phyloP scores from a whole-genome alignment of 2,329 filamentous ascomycete species.

The Cercospora citrullina region DNA sequence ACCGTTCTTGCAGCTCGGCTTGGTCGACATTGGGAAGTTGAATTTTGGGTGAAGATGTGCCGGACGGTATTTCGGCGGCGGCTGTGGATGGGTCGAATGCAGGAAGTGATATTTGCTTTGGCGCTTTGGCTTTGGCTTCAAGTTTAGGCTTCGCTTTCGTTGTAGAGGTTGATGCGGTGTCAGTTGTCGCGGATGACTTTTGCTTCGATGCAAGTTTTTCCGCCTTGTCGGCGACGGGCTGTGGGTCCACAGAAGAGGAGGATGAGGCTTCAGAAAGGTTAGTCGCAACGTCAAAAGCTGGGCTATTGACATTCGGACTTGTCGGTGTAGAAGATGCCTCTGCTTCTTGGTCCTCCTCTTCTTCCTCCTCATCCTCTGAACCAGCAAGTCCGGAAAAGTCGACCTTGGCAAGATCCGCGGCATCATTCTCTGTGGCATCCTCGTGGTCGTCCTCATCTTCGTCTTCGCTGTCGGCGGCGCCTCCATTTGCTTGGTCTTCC shows the following conservation, averaged over 20 bases:
- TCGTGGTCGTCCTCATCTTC: slow-evolving; percentile 25
- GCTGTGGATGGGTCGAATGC: slow-evolving; percentile 19
- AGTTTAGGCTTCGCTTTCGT: slow-evolving; percentile 19
- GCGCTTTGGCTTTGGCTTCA: slow-evolving; percentile 34
- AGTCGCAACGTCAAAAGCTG: slow-evolving; percentile 43
- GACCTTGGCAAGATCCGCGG: slow-evolving; percentile 35
- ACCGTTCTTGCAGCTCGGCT: slow-evolving; percentile 71
- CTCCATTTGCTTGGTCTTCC: slow-evolving; percentile 35
- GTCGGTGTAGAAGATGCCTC: slow-evolving; percentile 40
- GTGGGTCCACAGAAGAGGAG: slow-evolving; percentile 48
- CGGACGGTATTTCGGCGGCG: slow-evolving; percentile 24
- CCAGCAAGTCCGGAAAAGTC: slow-evolving; percentile 38
- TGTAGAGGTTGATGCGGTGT: slow-evolving; percentile 3
- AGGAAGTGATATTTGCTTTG: slow-evolving; percentile 31
- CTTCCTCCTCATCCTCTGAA: slow-evolving; percentile 25
- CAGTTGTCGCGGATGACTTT: slow-evolving; percentile 13
- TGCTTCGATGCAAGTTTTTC: slow-evolving; percentile 20
- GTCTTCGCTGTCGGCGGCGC: slow-evolving; percentile 32
- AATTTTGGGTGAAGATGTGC: slow-evolving; percentile 39
- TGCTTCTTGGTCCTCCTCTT: slow-evolving; percentile 34
- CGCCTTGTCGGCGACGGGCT: slow-evolving; percentile 30
- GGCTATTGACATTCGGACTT: slow-evolving; percentile 42
- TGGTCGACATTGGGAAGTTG: slow-evolving; percentile 63
- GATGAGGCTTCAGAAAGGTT: slow-evolving; percentile 48
- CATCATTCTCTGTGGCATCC: slow-evolving; percentile 29